Conservation (phyloP, 1,139 yeast genomes). For the Tardiomyces blankii region DNA sequence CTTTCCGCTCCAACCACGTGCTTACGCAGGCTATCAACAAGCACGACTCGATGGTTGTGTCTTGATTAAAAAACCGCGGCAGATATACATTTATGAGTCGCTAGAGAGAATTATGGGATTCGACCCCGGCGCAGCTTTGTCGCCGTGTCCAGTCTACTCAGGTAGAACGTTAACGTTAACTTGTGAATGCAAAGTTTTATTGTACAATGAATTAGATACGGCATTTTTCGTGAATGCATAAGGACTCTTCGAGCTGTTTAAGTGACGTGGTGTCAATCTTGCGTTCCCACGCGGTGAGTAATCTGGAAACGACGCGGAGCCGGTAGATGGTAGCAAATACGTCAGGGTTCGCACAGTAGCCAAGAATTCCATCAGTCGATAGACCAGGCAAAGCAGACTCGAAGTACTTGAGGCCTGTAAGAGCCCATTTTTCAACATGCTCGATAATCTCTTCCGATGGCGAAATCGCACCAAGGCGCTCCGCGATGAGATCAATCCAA, state of each 20-base stretch:
- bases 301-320: neutral
- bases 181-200: too few species aligned
- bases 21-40: conserved; percentile 26
- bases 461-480: neutral
- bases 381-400: neutral
- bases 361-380: neutral
- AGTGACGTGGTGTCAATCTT: too few species aligned
- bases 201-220: neutral
- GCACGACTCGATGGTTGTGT: conserved; percentile 3
- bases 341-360: neutral
- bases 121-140: too few species aligned
- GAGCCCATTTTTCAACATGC: too few species aligned
- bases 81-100: neutral
- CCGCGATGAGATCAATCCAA: neutral
- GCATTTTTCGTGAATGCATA: neutral
- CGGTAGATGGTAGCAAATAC: neutral
- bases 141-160: too few species aligned
- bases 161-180: too few species aligned
- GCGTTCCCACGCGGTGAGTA: neutral
- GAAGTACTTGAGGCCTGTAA: too few species aligned
- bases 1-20: conserved; percentile 45
- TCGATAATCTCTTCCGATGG: too few species aligned
- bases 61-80: neutral
- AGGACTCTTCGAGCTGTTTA: too few species aligned
- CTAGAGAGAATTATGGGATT: too few species aligned